Evolutionary conservation across 768 basidiomycete genomes (phyloP), one percentile per base, ranked within the genome.

Genomic region (Holtermanniella nyarrowii): DNA sequence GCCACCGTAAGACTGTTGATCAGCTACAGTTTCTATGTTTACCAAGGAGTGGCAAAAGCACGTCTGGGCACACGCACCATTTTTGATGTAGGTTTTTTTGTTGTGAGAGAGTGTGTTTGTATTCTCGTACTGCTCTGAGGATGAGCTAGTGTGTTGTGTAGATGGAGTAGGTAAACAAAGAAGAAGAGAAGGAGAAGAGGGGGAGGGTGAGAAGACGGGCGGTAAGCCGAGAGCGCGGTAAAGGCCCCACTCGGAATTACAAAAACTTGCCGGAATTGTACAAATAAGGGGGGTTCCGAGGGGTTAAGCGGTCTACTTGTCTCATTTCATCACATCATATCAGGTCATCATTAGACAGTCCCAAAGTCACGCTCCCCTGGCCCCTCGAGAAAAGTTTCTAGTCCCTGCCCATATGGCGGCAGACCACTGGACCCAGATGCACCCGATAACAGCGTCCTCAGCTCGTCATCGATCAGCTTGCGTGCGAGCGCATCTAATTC

Each of bases 1-100:
- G 10, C 42, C 45, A 45, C 54, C 50, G 55, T 59, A 59, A 54
- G 58, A 59, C 58, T 59, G 55, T 14, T n/a, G n/a, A n/a, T n/a
- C n/a, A n/a, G n/a, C n/a, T n/a, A n/a, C n/a, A n/a, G n/a, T n/a
- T n/a, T n/a, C n/a, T n/a, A n/a, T n/a, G n/a, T n/a, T n/a, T n/a
- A n/a, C n/a, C n/a, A n/a, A n/a, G n/a, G n/a, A n/a, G n/a, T n/a
- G n/a, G n/a, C n/a, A n/a, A n/a, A n/a, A n/a, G n/a, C n/a, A n/a
- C n/a, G n/a, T n/a, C n/a, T n/a, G n/a, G n/a, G n/a, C n/a, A n/a
- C n/a, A 37, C 31, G 7, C 31, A 37, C 31, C 31, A 37, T 37
- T 37, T 37, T 37, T 37, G 31, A 37, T 7, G 16, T 7, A 16
- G 31, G 31, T 37, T 37, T 7, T 37, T 37, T 37, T 37, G 31